Evolutionary conservation across 306 rosid genomes (phyloP).

Genomic region (Rubus parviflorus): DNA sequence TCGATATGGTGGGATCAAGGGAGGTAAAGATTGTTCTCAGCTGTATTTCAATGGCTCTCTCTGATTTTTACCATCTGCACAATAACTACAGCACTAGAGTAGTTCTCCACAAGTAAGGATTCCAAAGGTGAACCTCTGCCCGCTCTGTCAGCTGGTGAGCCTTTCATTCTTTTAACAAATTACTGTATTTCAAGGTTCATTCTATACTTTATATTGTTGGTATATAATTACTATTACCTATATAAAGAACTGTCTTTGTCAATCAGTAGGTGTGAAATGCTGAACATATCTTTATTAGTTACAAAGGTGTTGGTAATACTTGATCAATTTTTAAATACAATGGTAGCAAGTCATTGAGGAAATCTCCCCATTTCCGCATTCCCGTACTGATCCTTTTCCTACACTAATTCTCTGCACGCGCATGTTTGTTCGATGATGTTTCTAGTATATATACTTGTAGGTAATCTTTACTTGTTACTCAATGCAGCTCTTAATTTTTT

Average conservation of each 20-base stretch:
- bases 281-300: not conserved
- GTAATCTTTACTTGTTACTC: not conserved
- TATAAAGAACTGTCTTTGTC: no score
- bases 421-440: no score
- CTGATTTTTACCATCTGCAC: constrained; percentile 14
- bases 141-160: not conserved
- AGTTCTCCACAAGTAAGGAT: constrained; percentile 1
- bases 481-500: constrained; percentile 4
- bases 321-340: no score
- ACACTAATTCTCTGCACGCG: no score
- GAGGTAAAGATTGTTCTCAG: constrained; percentile 11
- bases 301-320: not conserved
- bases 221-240: no score
- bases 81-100: constrained; percentile 13
- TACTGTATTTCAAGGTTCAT: no score
- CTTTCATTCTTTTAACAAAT: no score
- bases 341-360: no score
- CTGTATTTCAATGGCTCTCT: constrained; percentile 4
- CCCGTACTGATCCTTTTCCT: no score
- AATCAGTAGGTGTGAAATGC: not conserved
- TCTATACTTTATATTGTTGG: not conserved
- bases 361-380: no score
- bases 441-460: not conserved
- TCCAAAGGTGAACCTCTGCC: constrained; percentile 16
- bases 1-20: constrained; percentile 13